Evolutionary conservation across 2,329 filamentous ascomycete genomes (phyloP), one percentile per base, ranked within the genome.

Genomic region (Phialophora verrucosa): DNA sequence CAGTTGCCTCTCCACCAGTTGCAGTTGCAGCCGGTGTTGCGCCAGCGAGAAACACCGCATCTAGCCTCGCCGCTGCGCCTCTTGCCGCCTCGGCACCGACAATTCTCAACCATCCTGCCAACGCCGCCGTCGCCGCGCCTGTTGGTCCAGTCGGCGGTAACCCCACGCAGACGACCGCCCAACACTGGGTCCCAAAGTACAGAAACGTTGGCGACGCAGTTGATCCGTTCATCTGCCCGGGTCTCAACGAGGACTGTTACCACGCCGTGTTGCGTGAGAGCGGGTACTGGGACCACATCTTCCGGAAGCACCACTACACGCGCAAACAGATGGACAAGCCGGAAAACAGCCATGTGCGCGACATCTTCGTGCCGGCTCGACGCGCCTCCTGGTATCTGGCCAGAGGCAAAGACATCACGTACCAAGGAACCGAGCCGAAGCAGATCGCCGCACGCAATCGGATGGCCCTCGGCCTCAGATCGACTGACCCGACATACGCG

Each of bases 341-440:
- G 10, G 29, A 20, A 1, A 55, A 55, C 53, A 5, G n/a, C 10
- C 23, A 25, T 11, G 14, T 32, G 8, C 27, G 29, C 17, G 53
- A 31, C 53, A 35, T 35, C 53, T 55, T 55, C 14, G 29, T 31
- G 17, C 53, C 53, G 3, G 25, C 53, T 17, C 53, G 29, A 11
- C 53, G 29, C 8, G 27, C 29, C 17, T 60, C 54, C 11, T 64
- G 29, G 20, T 69, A 62, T 35, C 25, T 23, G 4, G 25, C 10
- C 31, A 57, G 50, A 3, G 64, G 64, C 20, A 6, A 55, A 35
- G 64, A 69, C 53, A 50, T 56, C 29, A 58, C 62, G 12, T 66
- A 70, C 32, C 64, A 27, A 4, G 50, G 74, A 67, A 54, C 42
- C 65, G 25, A 66, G 14, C 47, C 50, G 3, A 69, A 69, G 42